Base-by-base conservation (phyloP, 352 stramenopile genomes). In the Pelagophyceae sp. region DNA sequence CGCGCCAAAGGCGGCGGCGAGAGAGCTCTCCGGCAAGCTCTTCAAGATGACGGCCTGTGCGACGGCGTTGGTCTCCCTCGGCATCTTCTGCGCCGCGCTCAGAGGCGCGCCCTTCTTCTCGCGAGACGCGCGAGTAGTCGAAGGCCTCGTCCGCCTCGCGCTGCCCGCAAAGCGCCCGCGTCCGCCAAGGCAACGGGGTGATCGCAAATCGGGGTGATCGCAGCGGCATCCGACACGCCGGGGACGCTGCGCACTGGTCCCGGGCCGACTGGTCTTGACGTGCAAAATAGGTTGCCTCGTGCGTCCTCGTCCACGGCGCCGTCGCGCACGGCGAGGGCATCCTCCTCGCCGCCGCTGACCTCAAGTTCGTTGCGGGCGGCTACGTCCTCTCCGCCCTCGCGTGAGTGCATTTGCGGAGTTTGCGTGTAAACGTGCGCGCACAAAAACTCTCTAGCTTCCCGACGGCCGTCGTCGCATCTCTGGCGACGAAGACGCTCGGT, bases 291-390 rank as follows among this genome's bases (percentile, higher is more conserved):
- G n/a, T 74, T 37, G 33, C 67, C 1, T 23, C 38, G 15, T 31
- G 15, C 67, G 67, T 74, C 35, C 2, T 27, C 67, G 2, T 58
- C 35, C 67, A 74, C 67, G 67, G 35, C 67, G 35, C 37, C 35
- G 38, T 74, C 67, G 67, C 67, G 35, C 67, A 74, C 67, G 67
- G 67, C 67, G 67, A 74, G 38, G 67, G 67, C 67, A 5, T 74
- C 17, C 27, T 51, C 35, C 33, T 74, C 15, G 67, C 67, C 17
- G 15, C 38, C 15, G 67, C 35, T 11, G 67, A 74, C 29, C 38
- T 74, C 15, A 54, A 2, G 33, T 50, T 58, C 67, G 37, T 58
- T 3, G 67, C 17, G 17, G 3, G 15, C 35, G 23, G 35, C 35
- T 74, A 74, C 67, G 33, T 35, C 35, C 15, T 27, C 2, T 74